Base-by-base conservation (phyloP, 495 filamentous ascomycete species). In the Penicillium chermesinum region DNA sequence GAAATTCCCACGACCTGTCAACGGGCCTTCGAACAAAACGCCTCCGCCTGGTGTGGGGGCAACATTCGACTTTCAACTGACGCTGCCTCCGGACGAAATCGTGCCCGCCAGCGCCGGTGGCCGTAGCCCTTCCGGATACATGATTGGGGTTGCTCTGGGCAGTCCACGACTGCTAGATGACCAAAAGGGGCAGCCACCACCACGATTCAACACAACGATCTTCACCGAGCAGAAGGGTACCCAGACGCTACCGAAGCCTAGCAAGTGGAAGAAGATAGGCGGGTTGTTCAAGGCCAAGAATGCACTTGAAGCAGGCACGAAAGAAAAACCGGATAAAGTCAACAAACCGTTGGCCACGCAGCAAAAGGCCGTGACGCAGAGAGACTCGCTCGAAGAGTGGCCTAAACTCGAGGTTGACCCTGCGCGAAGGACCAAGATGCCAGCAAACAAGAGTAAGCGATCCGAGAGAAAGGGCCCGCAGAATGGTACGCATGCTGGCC, bases 231-330 rank as follows among this genome's bases (percentile, higher is more conserved):
- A 43, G 39, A 44, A 30, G 25, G 25, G 25, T 10, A 37, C 62
- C 37, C 46, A 43, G 9, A 40, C 59, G 14, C 67, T 70, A 27
- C 62, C 64, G 12, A 82, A 76, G 46, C 53, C 71, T 7, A 76
- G 76, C 46, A 78, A 76, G 48, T 83, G 80, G 80, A 81, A 71
- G 62, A 72, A 77, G 41, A 68, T 83, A 51, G 75, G 76, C 1
- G 70, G 69, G 1, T 38, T 80, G 2, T 77, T 80, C 53, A 72
- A 60, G 46, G 70, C 66, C 12, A 82, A 73, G 45, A 63, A 61
- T 57, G 63, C 63, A 8, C 35, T 64, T 10, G 33, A 36, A 0
- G 15, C 14, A 10, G 44, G 13, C 15, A 16, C 34, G 16, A 37
- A 46, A 19, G 42, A 45, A 4, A 38, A 27, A 38, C 17, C 42